Conservation (phyloP, 805 yeast genomes). For the Vanderwaltozyma yarrowii region DNA sequence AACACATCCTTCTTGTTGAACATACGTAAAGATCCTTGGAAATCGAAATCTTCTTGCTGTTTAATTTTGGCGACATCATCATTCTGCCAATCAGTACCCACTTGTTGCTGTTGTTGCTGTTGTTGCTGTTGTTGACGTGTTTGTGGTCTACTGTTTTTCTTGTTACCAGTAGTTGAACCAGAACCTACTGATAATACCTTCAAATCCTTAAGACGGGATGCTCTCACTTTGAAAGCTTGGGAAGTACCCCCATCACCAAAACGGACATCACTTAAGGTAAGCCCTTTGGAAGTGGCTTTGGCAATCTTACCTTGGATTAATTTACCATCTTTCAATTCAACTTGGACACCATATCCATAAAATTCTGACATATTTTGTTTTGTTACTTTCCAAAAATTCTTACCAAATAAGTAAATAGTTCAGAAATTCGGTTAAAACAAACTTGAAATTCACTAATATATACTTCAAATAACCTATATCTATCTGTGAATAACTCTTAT, state of each 20-base stretch:
- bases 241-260: slow-evolving; percentile 25
- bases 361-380: slow-evolving; percentile 29
- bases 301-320: slow-evolving; percentile 33
- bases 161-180: slow-evolving; percentile 6
- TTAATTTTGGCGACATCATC: slow-evolving; percentile 41
- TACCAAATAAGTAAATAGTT: too few species aligned
- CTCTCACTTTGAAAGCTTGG: slow-evolving; percentile 26
- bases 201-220: slow-evolving; percentile 28
- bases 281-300: slow-evolving; percentile 32
- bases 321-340: slow-evolving; percentile 34
- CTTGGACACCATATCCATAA: slow-evolving; percentile 37
- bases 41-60: slow-evolving; percentile 63
- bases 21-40: slow-evolving; percentile 66
- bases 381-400: background rate
- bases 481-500: too few species aligned
- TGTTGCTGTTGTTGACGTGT: slow-evolving; percentile 5
- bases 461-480: too few species aligned
- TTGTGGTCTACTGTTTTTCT: slow-evolving; percentile 7
- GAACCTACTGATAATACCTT: slow-evolving; percentile 22
- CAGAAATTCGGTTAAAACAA: too few species aligned
- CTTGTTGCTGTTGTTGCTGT: slow-evolving; percentile 2
- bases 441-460: too few species aligned
- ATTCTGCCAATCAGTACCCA: slow-evolving; percentile 35
- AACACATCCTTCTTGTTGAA: slow-evolving; percentile 76
- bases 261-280: slow-evolving; percentile 32